These are phyloP conservation scores for Castanea sativa DNA, from an alignment of 306 rosid genomes.

Conservation along the genomic window DNA sequence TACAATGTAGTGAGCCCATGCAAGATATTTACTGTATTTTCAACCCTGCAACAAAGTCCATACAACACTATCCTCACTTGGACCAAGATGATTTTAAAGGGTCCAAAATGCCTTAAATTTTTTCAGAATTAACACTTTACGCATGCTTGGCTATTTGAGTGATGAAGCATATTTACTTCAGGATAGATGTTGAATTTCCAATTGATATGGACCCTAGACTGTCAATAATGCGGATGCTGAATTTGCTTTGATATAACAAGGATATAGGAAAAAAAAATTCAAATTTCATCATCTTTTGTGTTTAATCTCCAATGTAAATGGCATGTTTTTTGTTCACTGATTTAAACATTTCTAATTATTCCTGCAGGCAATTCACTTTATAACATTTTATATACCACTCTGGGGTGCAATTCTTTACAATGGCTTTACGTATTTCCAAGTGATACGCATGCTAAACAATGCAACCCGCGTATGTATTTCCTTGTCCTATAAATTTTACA, in stretches of 20 bases:
- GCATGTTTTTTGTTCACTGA: neutral
- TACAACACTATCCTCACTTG: neutral
- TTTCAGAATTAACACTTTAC: neutral
- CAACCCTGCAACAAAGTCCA: neutral
- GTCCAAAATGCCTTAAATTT: neutral
- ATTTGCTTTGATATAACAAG: neutral
- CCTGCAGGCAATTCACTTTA: slow-evolving; percentile 85
- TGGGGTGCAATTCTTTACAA: slow-evolving; percentile 99
- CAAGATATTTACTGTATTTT: neutral
- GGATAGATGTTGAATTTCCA: neutral
- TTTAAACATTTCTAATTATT: slow-evolving; percentile 8
- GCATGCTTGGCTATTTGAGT: neutral
- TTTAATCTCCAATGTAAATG: neutral
- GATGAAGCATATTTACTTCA: neutral
- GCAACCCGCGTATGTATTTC: slow-evolving; percentile 83
- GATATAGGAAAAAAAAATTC: neutral
- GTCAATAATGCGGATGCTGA: neutral
- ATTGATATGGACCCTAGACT: neutral
- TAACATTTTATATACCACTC: slow-evolving; percentile 91
- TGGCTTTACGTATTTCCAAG: slow-evolving; percentile 88
- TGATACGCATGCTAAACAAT: slow-evolving; percentile 96
- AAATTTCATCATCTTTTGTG: neutral
- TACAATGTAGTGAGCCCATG: neutral
- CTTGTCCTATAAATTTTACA: slow-evolving; percentile 11
- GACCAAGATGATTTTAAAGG: neutral